Base-by-base conservation (phyloP, 1,139 yeast genomes). In the Yamadazyma spencermartinsiae region DNA sequence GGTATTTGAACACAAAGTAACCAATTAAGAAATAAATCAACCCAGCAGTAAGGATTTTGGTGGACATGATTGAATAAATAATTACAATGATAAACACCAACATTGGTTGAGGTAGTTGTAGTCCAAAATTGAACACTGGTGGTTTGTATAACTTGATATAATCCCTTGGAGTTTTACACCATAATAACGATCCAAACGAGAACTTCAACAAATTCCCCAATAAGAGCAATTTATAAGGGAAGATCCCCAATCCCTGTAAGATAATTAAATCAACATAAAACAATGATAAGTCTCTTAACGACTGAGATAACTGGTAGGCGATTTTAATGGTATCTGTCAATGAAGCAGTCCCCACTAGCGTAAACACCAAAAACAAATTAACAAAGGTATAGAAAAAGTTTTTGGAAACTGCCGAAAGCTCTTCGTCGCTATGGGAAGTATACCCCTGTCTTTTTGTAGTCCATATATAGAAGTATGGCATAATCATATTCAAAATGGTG, bases 371-470 rank as follows among this genome's bases (percentile, higher is more conserved):
- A 52, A 87, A 88, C 72, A 87, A 74, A 61, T 86, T 87, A 56
- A 87, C 86, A 58, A 88, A 87, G 29, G 86, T 82, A 60, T 84
- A 88, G 57, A 86, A 81, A 60, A 86, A 87, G 61, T 88, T 87
- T 65, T 88, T 87, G 43, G 85, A 76, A 11, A 87, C 80, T 0
- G 87, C 76, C 0, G 92, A 80, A 24, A 87, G 65, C 58, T 87
- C 96, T 39, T 81, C 86, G 50, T 87, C 95, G 26, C 92, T 87
- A 48, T 81, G 80, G 6, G 94, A 84, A 7, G 86, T 73, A 51
- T 77, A 78, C 0, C 96, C 96, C 60, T 87, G 96, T 36, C 73
- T 61, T 32, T 72, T 64, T 2, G 95, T 78, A 31, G 87, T 68
- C 62, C 76, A 84, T 21, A 82, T 80, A 54, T 85, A 87, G 38